Percentiles rank a stretch among this genome's conserved stretches.
Evolutionary conservation across 1,284 basidiomycete species (phyloP).

Genomic region (Papiliotrema laurentii): DNA sequence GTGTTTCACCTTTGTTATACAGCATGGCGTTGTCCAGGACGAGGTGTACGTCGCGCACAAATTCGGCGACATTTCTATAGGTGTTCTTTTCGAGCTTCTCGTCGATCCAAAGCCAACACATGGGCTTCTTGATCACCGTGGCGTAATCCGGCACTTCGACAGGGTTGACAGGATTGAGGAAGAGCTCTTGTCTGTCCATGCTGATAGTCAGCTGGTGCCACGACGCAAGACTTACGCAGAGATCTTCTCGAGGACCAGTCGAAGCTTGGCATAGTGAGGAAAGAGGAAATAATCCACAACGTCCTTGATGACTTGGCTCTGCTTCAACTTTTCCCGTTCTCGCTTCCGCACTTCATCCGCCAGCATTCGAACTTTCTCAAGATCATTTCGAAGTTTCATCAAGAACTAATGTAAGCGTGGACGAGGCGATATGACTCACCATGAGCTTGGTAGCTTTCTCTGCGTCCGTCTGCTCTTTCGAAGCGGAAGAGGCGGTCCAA

Average conservation of each 20-base stretch:
- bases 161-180: constrained; percentile 74
- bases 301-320: constrained; percentile 65
- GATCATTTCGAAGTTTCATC: constrained; percentile 67
- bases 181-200: constrained; percentile 67
- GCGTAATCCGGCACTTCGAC: constrained; percentile 87
- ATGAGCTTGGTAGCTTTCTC: constrained; percentile 82
- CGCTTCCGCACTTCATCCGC: constrained; percentile 71
- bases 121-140: constrained; percentile 77
- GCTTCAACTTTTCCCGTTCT: constrained; percentile 75
- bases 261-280: constrained; percentile 60
- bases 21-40: constrained; percentile 79
- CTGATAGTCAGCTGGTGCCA: constrained; percentile 49
- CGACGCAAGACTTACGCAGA: constrained; percentile 55
- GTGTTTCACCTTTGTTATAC: constrained; percentile 76
- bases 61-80: constrained; percentile 70
- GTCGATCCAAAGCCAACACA: constrained; percentile 83
- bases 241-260: constrained; percentile 66
- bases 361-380: constrained; percentile 68
- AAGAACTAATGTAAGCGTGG: constrained; percentile 57
- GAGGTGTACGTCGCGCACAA: constrained; percentile 80
- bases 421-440: constrained; percentile 57
- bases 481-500: constrained; percentile 78
- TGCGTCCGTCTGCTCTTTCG: constrained; percentile 68
- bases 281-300: constrained; percentile 65
- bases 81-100: constrained; percentile 68